These are phyloP conservation scores for Lodderomyces margitis DNA, from an alignment of 1,139 yeast species.

Conservation along the genomic window DNA sequence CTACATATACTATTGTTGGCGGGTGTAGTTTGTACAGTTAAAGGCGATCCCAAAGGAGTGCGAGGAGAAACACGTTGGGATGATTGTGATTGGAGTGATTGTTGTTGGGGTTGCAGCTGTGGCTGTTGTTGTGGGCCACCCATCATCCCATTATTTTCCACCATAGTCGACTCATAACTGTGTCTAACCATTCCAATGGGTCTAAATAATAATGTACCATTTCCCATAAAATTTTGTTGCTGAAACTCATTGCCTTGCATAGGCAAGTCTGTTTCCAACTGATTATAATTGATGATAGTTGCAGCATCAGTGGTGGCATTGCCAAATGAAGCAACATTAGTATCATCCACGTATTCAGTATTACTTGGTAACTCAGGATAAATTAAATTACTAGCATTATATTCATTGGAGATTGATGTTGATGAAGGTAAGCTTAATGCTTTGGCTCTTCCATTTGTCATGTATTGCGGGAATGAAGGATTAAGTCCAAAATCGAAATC, in stretches of 20 bases:
- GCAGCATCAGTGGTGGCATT: not conserved
- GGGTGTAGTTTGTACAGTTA: conserved; percentile 4
- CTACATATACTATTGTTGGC: not conserved
- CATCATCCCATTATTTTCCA: too few relatives aligned
- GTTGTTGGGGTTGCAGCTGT: not conserved
- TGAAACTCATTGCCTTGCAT: not conserved
- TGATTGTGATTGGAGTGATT: conserved; percentile 2
- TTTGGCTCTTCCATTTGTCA: not conserved
- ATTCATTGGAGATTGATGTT: not conserved
- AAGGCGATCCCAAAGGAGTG: conserved; percentile 12
- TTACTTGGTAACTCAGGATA: conserved; percentile 4
- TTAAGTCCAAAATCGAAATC: conserved; percentile 34
- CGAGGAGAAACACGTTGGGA: not conserved
- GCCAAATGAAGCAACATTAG: not conserved
- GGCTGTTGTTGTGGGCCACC: not conserved
- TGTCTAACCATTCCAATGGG: not conserved
- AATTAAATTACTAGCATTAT: not conserved
- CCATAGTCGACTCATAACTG: too few relatives aligned
- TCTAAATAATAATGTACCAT: not conserved
- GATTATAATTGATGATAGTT: not conserved
- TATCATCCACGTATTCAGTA: not conserved
- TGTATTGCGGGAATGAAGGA: conserved; percentile 7
- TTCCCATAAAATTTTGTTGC: not conserved
- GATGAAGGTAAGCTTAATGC: conserved; percentile 1
- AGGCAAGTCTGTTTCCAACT: conserved; percentile 1